These are phyloP conservation scores for Aleurites moluccanus DNA, from an alignment of 441 rosid genomes.

Conservation along the genomic window DNA sequence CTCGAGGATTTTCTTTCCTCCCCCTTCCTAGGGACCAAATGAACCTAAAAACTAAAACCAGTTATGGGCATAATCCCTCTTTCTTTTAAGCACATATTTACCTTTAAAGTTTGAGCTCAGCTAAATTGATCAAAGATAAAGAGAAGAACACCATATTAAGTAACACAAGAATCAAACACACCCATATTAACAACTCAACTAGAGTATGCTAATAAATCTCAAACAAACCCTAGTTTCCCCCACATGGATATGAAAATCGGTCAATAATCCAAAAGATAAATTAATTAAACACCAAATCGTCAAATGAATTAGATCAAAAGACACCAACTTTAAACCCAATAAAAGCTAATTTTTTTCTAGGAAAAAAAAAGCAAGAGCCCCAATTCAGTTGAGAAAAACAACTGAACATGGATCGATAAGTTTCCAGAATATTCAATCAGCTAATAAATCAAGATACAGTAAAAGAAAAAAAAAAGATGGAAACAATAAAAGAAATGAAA, in stretches of 20 bases:
- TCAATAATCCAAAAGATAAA: background rate
- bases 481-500: slow-evolving; percentile 1
- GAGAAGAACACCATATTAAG: background rate
- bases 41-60: no score
- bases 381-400: background rate
- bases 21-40: background rate
- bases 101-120: background rate
- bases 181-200: background rate
- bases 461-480: no score
- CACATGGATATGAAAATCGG: background rate
- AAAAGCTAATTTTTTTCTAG: background rate
- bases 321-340: background rate
- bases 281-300: background rate
- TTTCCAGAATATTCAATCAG: slow-evolving; percentile 3
- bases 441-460: background rate
- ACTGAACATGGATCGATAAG: background rate
- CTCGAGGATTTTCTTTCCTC: background rate
- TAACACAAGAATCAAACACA: background rate
- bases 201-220: background rate
- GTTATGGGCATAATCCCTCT: no score
- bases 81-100: no score
- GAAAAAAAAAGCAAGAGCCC: background rate
- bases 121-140: background rate
- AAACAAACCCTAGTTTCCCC: background rate
- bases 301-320: slow-evolving; percentile 5